phyloP scores from a whole-genome alignment of 139 green algal genomes.

The Closterium sp. region DNA sequence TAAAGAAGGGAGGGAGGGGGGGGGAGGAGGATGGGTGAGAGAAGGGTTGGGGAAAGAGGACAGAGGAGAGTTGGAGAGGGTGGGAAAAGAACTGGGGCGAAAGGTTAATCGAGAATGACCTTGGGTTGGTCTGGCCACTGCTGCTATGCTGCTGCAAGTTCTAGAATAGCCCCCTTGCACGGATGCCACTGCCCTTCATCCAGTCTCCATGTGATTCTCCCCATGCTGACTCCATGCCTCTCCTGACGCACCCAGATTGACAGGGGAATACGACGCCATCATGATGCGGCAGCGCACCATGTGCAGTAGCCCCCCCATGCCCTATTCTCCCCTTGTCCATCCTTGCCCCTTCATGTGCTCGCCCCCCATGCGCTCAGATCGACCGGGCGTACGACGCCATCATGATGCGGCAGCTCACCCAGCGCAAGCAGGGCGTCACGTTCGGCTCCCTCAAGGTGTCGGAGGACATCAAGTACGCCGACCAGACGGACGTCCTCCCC shows the following conservation, averaged over 20 bases:
- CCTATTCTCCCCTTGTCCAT: background rate
- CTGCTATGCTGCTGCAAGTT: too few relatives aligned
- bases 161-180: too few relatives aligned
- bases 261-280: slow-evolving; percentile 10
- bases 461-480: slow-evolving; percentile 6
- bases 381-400: slow-evolving; percentile 20
- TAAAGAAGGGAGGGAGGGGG: too few relatives aligned
- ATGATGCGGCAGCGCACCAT: slow-evolving; percentile 30
- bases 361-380: background rate
- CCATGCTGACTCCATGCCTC: too few relatives aligned
- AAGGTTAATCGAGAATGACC: too few relatives aligned
- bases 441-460: slow-evolving; percentile 20
- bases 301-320: too few relatives aligned
- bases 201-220: too few relatives aligned
- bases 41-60: background rate
- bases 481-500: background rate
- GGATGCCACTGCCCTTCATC: too few relatives aligned
- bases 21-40: too few relatives aligned
- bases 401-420: slow-evolving; percentile 10
- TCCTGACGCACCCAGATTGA: background rate
- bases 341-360: background rate
- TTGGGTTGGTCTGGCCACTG: too few relatives aligned
- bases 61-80: background rate
- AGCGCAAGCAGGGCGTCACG: slow-evolving; percentile 15
- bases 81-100: background rate